phyloP scores from a whole-genome alignment of 2,329 filamentous ascomycete species.

The Parafenestella ontariensis region DNA sequence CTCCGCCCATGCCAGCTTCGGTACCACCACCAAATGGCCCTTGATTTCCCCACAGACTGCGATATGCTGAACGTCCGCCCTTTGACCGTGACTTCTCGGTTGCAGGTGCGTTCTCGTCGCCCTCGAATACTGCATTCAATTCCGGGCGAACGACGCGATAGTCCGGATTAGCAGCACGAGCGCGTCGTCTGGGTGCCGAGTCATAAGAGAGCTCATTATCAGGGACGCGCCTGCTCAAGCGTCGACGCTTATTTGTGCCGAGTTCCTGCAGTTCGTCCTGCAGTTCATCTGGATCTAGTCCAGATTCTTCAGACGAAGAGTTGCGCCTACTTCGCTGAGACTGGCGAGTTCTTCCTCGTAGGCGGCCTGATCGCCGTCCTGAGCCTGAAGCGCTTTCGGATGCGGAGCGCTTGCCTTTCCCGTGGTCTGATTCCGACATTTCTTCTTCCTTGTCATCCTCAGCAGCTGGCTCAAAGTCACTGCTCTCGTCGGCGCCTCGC shows the following conservation, averaged over 20 bases:
- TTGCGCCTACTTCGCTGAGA: constrained; percentile 57
- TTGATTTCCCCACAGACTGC: constrained; percentile 84
- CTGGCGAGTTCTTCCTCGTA: constrained; percentile 55
- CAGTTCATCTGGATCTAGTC: constrained; percentile 46
- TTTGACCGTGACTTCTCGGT: constrained; percentile 71
- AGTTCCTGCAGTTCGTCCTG: constrained; percentile 62
- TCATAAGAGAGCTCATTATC: constrained; percentile 58
- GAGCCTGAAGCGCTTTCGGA: constrained; percentile 48
- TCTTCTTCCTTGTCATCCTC: constrained; percentile 63
- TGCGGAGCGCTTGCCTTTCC: constrained; percentile 49
- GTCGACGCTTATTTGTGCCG: constrained; percentile 56
- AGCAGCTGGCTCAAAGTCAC: constrained; percentile 68
- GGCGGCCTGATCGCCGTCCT: constrained; percentile 60
- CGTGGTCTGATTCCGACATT: constrained; percentile 60
- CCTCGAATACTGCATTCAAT: constrained; percentile 73
- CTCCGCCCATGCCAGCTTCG: constrained; percentile 76
- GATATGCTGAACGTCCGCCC: constrained; percentile 65
- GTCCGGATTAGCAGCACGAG: constrained; percentile 72
- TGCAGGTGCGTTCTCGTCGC: constrained; percentile 72
- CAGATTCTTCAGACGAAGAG: constrained; percentile 56
- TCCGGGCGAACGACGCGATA: constrained; percentile 86
- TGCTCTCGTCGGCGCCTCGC: constrained; percentile 62
- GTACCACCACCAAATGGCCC: constrained; percentile 91
- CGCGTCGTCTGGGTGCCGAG: constrained; percentile 67
- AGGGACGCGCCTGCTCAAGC: constrained; percentile 37